Percentiles rank a stretch among this genome's conserved stretches.
Evolutionary conservation across 106 monocot species (phyloP).

Genomic region (Alisma plantagoaquatica): DNA sequence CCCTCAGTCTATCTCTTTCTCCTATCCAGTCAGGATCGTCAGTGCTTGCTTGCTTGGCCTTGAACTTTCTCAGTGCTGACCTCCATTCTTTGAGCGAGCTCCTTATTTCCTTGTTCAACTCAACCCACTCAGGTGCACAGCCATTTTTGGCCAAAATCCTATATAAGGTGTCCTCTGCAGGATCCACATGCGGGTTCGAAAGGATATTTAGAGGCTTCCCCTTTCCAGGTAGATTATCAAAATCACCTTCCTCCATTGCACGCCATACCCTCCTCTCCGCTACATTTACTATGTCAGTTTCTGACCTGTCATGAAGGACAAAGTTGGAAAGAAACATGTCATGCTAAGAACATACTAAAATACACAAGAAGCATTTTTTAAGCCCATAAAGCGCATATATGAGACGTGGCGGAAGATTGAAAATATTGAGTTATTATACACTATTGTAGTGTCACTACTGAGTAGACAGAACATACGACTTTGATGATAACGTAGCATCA

Average conservation of each 20-base stretch:
- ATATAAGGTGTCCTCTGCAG: conserved; percentile 89
- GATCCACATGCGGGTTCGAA: conserved; percentile 81
- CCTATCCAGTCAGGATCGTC: conserved; percentile 30
- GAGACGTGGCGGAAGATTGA: too few relatives aligned
- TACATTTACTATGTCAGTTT: conserved; percentile 79
- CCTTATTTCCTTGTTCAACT: conserved; percentile 91
- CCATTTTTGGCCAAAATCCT: conserved; percentile 80
- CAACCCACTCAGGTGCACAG: conserved; percentile 94
- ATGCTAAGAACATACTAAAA: too few relatives aligned
- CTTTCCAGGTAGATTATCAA: conserved; percentile 91
- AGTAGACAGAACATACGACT: too few relatives aligned
- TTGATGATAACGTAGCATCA: too few relatives aligned
- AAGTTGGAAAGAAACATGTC: too few relatives aligned
- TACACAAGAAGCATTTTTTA: too few relatives aligned
- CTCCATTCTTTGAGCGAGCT: conserved; percentile 46
- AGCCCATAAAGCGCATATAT: too few relatives aligned
- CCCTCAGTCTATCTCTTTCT: conserved; percentile 30
- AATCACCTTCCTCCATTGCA: conserved; percentile 95
- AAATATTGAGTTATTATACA: too few relatives aligned
- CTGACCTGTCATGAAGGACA: conserved; percentile 44
- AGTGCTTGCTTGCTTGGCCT: conserved; percentile 13
- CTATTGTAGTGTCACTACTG: too few relatives aligned
- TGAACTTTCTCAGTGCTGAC: conserved; percentile 40
- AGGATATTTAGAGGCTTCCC: conserved; percentile 74
- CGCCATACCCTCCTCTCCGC: conserved; percentile 91